Evolutionary conservation across 805 yeast species (phyloP), one percentile per base, ranked within the genome.

Genomic region (Yarrowia keelungensis): DNA sequence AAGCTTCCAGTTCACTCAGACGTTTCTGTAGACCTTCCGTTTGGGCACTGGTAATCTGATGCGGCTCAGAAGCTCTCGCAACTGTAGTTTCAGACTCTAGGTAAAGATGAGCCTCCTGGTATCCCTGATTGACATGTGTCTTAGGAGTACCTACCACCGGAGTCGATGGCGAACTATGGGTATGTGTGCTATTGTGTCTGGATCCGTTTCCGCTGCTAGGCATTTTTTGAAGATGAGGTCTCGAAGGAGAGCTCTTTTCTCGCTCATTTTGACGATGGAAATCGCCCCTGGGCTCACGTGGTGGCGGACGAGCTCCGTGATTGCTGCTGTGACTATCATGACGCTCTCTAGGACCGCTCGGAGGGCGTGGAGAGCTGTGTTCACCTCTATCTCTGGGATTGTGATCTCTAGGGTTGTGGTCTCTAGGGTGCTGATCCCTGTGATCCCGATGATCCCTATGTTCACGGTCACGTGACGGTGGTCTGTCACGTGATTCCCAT

Each of bases 1-100:
- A 59, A 14, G 65, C 65, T 19, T 59, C 65, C 51, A 59, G 51
- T 43, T 59, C 65, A n/a, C 7, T 43, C 14, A 59, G 51, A 10
- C 51, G 65, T 9, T 59, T 59, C 35, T 35, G 42, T 1, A 59
- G 19, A 2, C 51, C 51, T n/a, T 59, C 65, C 26, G 46, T 45
- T 16, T 32, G 65, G 0, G 65, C 12, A 5, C 41, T 3, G 1
- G 51, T 59, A 11, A 59, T 35, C 14, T 59, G 65, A 10, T 43
- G 35, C n/a, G 65, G 42, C 51, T 59, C 65, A 0, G 65, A 14
- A 1, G 65, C 65, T 12, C 65, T 32, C 16, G 65, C 8, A 9
- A 43, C 65, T 0, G 65, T 59, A 10, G 35, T 11, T 19, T 59
- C 65, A 14, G 32, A 35, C 2, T 16, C 15, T 42, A 59, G 42